phyloP scores from a whole-genome alignment of 2,329 filamentous ascomycete genomes.

The Calonectria honghensis region DNA sequence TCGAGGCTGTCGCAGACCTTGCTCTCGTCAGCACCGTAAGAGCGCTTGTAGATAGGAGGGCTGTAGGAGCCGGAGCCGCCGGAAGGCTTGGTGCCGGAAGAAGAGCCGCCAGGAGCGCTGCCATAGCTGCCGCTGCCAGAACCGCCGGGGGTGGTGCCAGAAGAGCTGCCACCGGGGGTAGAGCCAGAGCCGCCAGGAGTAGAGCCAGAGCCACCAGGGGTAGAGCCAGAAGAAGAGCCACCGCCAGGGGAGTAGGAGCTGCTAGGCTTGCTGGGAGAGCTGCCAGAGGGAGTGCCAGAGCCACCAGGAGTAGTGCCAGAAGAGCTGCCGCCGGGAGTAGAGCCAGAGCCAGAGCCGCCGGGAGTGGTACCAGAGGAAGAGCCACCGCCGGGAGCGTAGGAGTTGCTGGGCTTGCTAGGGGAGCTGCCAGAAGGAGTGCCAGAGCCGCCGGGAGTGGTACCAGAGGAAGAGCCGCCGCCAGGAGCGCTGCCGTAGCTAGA shows the following conservation, averaged over 20 bases:
- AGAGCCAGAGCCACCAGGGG: too few species aligned
- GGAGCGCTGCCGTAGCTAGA: too few species aligned
- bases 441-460: background rate
- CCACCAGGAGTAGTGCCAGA: background rate
- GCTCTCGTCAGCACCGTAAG: background rate
- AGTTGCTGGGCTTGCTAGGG: conserved; percentile 1
- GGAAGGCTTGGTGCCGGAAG: conserved; percentile 6
- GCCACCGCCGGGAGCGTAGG: conserved; percentile 1
- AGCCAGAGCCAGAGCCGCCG: background rate
- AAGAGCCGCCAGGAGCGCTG: background rate
- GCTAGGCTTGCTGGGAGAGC: conserved; percentile 7
- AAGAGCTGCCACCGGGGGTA: background rate
- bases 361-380: background rate
- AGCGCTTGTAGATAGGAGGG: conserved; percentile 11
- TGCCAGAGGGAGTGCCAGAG: background rate
- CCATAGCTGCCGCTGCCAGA: background rate
- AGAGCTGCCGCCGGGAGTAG: background rate
- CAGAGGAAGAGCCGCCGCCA: background rate
- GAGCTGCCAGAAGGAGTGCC: background rate
- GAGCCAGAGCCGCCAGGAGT: too few species aligned
- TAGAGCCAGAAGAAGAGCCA: too few species aligned
- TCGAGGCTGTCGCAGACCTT: background rate
- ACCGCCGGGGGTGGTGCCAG: background rate
- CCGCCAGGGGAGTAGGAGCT: too few species aligned
- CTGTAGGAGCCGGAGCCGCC: conserved; percentile 13